Base-by-base conservation (phyloP, 805 yeast species). In the Nakazawaea holstii region DNA sequence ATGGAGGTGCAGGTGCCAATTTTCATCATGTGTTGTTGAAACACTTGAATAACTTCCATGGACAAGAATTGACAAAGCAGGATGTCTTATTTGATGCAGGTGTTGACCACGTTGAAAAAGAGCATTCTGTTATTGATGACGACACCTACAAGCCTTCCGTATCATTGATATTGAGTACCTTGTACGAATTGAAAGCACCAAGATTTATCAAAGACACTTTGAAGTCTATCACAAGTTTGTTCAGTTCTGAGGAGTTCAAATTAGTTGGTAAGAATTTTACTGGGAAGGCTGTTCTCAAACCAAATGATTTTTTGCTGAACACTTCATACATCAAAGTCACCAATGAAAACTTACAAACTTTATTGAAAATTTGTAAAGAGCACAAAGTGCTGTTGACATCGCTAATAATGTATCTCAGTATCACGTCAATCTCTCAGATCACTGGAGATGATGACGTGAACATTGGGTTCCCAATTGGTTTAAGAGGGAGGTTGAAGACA, bases 1-100 rank as follows among this genome's bases (percentile, higher is more conserved):
- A 69, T 52, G 74, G 72, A 2, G 56, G 56, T 13, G 56, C 68
- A 13, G 68, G 66, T 2, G 46, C 49, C 14, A 53, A 52, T 39
- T 64, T 68, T 50, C 69, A 65, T 38, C 48, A 53, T 15, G 58
- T 60, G 26, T 55, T 67, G 27, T 39, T 54, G 11, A 39, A 49
- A 17, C 56, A 54, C 35, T 38, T 56, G 46, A 52, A 26, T 27
- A 29, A 45, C 31, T 37, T 35, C 48, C 50, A 13, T 37, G 51
- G 36, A 10, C 53, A 28, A 46, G 6, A 30, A 30, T 30, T n/a
- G 11, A 49, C 15, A 24, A 40, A 38, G 38, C 35, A 11, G 50
- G 4, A 38, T 41, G 37, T 7, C 15, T 10, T 50, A 30, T 26
- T 30, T 28, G 6, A 49, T 35, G 49, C 50, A 2, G 46, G 47